phyloP scores from a whole-genome alignment of 257 asterid species.

The Solanum rostratum region DNA sequence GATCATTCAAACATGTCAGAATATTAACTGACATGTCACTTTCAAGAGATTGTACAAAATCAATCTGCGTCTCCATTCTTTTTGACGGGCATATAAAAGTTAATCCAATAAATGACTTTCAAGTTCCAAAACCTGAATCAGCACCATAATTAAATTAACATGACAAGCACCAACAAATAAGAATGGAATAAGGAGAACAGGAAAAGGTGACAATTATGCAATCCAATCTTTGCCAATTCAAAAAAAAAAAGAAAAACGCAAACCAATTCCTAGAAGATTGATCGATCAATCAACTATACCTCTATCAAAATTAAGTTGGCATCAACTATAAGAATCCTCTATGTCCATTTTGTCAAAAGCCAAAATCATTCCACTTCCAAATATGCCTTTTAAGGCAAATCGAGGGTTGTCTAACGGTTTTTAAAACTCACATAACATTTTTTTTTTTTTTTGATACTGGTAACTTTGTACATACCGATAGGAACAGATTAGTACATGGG shows the following conservation, averaged over 20 bases:
- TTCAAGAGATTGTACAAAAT: slow-evolving; percentile 12
- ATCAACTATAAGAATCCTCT: not conserved
- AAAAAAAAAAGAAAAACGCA: not conserved
- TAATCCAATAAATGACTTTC: not conserved
- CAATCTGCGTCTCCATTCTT: slow-evolving; percentile 6
- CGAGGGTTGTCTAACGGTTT: not conserved
- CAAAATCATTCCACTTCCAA: not conserved
- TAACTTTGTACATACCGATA: too few relatives aligned
- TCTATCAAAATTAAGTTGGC: not conserved
- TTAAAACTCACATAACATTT: not conserved
- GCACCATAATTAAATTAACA: not conserved
- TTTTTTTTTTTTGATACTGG: too few relatives aligned
- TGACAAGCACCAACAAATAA: not conserved
- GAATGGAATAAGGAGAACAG: not conserved
- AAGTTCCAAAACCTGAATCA: not conserved
- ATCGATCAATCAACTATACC: not conserved
- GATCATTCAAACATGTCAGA: slow-evolving; percentile 22
- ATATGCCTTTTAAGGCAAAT: not conserved
- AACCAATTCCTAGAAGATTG: not conserved
- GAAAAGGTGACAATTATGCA: not conserved
- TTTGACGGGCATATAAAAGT: not conserved
- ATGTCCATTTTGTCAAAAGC: not conserved
- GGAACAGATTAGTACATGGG: too few relatives aligned
- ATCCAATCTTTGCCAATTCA: not conserved
- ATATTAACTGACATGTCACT: slow-evolving; percentile 10